Conservation (phyloP, 768 basidiomycete species). For the Tricholoma bakamatsutake region DNA sequence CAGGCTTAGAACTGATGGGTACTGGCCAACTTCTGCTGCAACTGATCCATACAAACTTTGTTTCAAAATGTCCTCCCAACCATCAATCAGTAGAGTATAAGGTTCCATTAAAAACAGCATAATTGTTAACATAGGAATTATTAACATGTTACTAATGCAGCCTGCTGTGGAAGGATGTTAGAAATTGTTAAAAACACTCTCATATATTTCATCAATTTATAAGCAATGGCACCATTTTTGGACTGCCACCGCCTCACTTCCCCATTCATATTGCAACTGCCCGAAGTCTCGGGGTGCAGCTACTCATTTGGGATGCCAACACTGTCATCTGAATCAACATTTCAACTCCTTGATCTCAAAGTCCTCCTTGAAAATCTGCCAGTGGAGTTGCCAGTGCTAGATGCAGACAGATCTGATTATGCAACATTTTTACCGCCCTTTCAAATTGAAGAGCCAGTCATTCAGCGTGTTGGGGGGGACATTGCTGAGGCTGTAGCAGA, state of each 20-base stretch:
- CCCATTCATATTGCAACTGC: neutral
- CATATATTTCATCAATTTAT: neutral
- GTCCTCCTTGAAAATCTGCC: neutral
- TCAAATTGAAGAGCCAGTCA: neutral
- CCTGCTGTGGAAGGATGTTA: neutral
- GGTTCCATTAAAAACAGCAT: neutral
- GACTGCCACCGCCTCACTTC: neutral
- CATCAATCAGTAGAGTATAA: too few species aligned
- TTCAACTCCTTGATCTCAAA: neutral
- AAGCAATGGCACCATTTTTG: too few species aligned
- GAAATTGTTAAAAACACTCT: neutral
- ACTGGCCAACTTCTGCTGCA: too few species aligned
- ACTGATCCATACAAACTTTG: too few species aligned
- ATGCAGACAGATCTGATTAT: neutral
- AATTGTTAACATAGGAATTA: neutral
- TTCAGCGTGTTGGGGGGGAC: neutral
- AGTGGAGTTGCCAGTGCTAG: neutral
- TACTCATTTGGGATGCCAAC: too few species aligned
- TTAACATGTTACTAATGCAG: neutral
- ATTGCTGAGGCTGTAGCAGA: neutral
- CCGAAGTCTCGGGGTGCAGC: too few species aligned
- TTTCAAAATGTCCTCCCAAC: too few species aligned
- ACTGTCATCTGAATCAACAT: neutral
- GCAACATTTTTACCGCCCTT: neutral
- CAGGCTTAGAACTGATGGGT: too few species aligned